These are phyloP conservation scores for Rhizopogon sp. DNA, from an alignment of 768 basidiomycete genomes.

Conservation along the genomic window DNA sequence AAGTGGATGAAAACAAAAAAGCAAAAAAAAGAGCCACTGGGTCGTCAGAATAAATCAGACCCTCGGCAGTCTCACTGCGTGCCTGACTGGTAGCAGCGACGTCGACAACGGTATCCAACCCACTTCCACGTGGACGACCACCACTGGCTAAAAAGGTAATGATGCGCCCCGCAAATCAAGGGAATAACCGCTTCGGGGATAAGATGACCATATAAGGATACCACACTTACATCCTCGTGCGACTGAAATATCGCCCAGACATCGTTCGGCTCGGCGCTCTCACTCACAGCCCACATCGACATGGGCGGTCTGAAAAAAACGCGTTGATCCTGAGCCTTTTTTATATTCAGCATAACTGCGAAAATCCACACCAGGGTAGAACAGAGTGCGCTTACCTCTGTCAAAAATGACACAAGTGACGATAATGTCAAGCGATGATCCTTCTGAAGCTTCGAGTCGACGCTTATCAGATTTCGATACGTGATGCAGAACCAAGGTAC, in stretches of 20 bases:
- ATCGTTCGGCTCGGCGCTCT: constrained; percentile 29
- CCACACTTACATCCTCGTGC: constrained; percentile 53
- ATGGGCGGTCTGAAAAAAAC: constrained; percentile 21
- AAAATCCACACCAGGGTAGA: not conserved
- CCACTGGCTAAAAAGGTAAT: constrained; percentile 3
- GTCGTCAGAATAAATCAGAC: not conserved
- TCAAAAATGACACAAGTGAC: constrained; percentile 22
- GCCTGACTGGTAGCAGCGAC: not conserved
- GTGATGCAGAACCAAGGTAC: constrained; percentile 12
- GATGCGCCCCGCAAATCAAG: constrained; percentile 4
- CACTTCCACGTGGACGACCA: constrained; percentile 12
- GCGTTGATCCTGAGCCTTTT: constrained; percentile 10
- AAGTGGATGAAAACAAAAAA: constrained; percentile 7
- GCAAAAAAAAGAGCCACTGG: not conserved
- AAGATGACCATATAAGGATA: not conserved
- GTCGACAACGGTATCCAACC: not conserved
- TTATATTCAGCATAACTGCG: not conserved
- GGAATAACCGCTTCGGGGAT: not conserved
- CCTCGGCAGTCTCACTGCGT: not conserved
- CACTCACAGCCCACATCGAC: constrained; percentile 45
- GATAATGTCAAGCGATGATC: constrained; percentile 14
- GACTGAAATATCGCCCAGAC: constrained; percentile 56
- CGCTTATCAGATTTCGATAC: not conserved
- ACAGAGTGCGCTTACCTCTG: constrained; percentile 9
- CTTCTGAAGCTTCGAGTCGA: constrained; percentile 19